Percentiles rank a stretch among this genome's conserved stretches.
Evolutionary conservation across 1,139 yeast genomes (phyloP).

Genomic region (Scheffersomyces cryptocercus): DNA sequence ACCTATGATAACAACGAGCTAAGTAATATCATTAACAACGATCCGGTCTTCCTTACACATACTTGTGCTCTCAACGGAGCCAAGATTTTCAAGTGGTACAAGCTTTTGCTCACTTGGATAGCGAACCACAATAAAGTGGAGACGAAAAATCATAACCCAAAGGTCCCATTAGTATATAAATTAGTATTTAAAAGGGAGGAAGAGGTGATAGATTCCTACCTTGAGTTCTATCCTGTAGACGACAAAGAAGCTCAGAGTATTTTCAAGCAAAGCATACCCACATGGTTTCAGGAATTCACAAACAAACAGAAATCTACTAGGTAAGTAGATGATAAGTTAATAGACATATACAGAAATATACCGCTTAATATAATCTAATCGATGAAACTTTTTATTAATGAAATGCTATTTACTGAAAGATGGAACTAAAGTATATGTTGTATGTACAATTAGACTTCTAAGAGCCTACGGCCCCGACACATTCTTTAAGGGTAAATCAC

Average conservation of each 20-base stretch:
- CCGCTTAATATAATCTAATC: too few relatives aligned
- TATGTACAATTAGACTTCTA: too few relatives aligned
- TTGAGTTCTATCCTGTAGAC: conserved; percentile 4
- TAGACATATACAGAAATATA: not conserved
- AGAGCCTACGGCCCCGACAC: too few relatives aligned
- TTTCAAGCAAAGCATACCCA: conserved; percentile 15
- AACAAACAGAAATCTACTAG: not conserved
- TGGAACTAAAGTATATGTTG: too few relatives aligned
- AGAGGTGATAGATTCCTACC: conserved; percentile 2
- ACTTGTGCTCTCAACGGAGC: conserved; percentile 13
- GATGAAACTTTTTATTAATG: too few relatives aligned
- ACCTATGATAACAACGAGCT: conserved; percentile 17
- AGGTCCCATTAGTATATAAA: conserved; percentile 3
- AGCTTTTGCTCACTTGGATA: conserved; percentile 16
- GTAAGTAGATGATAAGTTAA: not conserved
- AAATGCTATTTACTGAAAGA: too few relatives aligned
- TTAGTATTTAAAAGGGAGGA: conserved; percentile 3
- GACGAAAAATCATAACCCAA: not conserved
- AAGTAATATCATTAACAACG: conserved; percentile 10
- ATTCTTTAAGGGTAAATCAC: too few relatives aligned
- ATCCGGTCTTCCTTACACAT: conserved; percentile 14
- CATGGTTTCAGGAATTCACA: conserved; percentile 18
- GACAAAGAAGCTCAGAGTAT: conserved; percentile 3
- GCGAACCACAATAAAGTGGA: not conserved
- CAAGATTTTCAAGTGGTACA: conserved; percentile 19